Evolutionary conservation across 345 rosid genomes (phyloP).

Genomic region (Gossypium sturtianum): DNA sequence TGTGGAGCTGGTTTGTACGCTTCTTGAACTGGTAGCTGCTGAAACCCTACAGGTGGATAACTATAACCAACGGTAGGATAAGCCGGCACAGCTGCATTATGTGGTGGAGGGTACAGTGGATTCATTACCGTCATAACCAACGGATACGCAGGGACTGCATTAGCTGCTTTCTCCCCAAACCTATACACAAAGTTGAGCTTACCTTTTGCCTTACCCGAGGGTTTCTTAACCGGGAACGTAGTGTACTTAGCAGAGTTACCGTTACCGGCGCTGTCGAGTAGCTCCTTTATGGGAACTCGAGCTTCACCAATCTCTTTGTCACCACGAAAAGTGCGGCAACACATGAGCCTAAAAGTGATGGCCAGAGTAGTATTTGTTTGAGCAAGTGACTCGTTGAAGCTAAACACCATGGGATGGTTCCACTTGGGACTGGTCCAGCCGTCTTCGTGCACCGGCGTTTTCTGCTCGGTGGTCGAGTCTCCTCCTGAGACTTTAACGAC

Average conservation of each 20-base stretch:
- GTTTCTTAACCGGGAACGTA: not conserved
- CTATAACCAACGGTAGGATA: not conserved
- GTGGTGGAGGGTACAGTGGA: not conserved
- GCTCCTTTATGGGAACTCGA: slow-evolving; percentile 48
- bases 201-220: slow-evolving; percentile 9
- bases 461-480: slow-evolving; percentile 32
- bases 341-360: slow-evolving; percentile 33
- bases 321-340: slow-evolving; percentile 45
- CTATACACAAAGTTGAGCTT: not conserved
- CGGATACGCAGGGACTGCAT: not conserved
- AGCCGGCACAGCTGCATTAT: not conserved
- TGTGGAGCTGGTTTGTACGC: not conserved
- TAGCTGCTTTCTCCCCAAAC: not conserved
- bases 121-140: not conserved
- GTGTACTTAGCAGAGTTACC: not conserved
- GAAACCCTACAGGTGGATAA: not conserved
- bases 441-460: slow-evolving; percentile 47
- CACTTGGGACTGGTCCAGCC: slow-evolving; percentile 49
- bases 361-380: slow-evolving; percentile 27
- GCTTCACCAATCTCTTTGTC: slow-evolving; percentile 47
- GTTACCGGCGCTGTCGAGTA: not conserved
- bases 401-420: slow-evolving; percentile 46
- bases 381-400: slow-evolving; percentile 41
- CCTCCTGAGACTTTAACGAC: slow-evolving; percentile 42
- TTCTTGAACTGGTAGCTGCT: not conserved